These are phyloP conservation scores for Bryum argenteum DNA, from an alignment of 225 moss, liverwort and hornwort genomes.

Conservation along the genomic window DNA sequence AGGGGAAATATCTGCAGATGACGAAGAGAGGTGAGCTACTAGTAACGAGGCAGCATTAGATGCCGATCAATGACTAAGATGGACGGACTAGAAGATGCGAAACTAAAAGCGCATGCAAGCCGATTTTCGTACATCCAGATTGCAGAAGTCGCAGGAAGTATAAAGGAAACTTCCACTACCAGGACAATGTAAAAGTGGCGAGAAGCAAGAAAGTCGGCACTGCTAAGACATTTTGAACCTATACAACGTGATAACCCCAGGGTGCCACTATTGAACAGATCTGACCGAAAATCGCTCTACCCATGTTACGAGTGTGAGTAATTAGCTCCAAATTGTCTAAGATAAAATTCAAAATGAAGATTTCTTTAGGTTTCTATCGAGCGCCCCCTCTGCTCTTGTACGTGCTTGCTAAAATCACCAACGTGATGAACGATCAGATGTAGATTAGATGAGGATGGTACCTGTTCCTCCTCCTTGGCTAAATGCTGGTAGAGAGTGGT, in stretches of 20 bases:
- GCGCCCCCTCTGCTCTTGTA: not conserved
- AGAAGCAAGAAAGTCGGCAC: not conserved
- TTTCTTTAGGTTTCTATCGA: not conserved
- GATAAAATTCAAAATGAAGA: not conserved
- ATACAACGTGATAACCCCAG: not conserved
- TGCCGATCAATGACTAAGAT: not conserved
- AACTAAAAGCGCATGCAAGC: not conserved
- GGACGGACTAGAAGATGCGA: not conserved
- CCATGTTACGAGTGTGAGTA: not conserved
- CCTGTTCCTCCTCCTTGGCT: constrained; percentile 96
- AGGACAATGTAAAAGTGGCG: not conserved
- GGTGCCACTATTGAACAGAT: constrained; percentile 1
- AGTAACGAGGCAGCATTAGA: constrained; percentile 20
- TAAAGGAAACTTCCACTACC: not conserved
- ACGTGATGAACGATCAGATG: constrained; percentile 1
- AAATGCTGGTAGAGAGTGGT: constrained; percentile 87
- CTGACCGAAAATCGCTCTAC: constrained; percentile 14
- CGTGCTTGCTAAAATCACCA: not conserved
- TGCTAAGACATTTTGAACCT: not conserved
- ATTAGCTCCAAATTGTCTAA: constrained; percentile 4
- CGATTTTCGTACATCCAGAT: constrained; percentile 9
- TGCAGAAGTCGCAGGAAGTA: not conserved
- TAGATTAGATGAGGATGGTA: constrained; percentile 15
- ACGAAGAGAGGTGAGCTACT: constrained; percentile 24
- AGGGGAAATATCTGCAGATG: constrained; percentile 89